These are phyloP conservation scores for Trametes elegans DNA, from an alignment of 768 basidiomycete genomes.

Conservation along the genomic window DNA sequence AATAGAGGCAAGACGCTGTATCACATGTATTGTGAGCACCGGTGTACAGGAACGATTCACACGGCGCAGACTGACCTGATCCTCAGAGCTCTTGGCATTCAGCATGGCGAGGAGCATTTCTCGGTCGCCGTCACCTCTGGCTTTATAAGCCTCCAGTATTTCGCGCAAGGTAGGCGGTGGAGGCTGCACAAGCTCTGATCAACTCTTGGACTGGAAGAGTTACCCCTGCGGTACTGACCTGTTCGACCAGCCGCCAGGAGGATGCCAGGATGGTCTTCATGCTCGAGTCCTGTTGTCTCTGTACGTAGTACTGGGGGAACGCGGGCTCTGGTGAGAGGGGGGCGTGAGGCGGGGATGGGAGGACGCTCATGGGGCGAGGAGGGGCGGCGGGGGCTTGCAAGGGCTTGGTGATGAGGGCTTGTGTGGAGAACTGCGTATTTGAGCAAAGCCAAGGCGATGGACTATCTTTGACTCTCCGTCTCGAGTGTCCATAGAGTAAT, in stretches of 20 bases:
- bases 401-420: constrained; percentile 20
- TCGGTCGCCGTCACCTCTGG: constrained; percentile 88
- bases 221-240: constrained; percentile 32
- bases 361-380: constrained; percentile 26
- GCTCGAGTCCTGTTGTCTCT: constrained; percentile 20
- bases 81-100: constrained; percentile 90
- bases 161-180: constrained; percentile 83
- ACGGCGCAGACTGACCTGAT: constrained; percentile 56
- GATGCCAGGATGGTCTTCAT: constrained; percentile 38
- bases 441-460: constrained; percentile 45
- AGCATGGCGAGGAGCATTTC: constrained; percentile 90
- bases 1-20: constrained; percentile 68
- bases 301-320: constrained; percentile 7
- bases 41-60: constrained; percentile 3
- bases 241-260: constrained; percentile 46
- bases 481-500: constrained; percentile 32
- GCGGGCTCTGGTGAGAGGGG: constrained; percentile 18
- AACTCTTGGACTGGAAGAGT: neutral
- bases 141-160: constrained; percentile 81
- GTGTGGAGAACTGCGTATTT: constrained; percentile 30
- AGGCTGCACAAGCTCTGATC: constrained; percentile 39
- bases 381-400: neutral
- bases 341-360: constrained; percentile 26
- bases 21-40: constrained; percentile 3
- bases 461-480: constrained; percentile 43